Evolutionary conservation across 202 grass and related monocot genomes (phyloP), one percentile per base, ranked within the genome.

Genomic region (Hordeum pubiflorum): DNA sequence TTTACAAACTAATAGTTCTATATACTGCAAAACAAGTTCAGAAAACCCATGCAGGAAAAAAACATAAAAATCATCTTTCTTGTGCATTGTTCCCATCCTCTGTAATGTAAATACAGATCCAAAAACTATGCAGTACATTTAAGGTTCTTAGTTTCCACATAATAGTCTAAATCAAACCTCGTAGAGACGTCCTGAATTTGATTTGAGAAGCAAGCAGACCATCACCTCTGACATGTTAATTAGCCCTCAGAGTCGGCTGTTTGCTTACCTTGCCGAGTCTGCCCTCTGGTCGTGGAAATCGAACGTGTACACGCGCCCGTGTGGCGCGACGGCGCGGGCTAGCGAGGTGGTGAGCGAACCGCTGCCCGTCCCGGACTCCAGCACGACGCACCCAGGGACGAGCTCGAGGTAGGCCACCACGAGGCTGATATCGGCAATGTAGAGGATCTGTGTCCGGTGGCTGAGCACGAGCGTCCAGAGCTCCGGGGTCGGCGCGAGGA

Each of bases 391-490:
- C 0, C 94, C 94, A 0, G 94, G 86, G 2, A 94, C 63, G 52
- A 97, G 70, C 85, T 97, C 94, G 36, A 97, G 81, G 86, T 91
- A 94, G 33, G 92, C 84, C 8, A 97, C 81, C n/a, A 97, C 84
- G 40, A 97, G 84, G 72, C 94, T 94, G 63, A 97, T 97, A 73
- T 97, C 94, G 6, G 91, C 84, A 12, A 97, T 63, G 66, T 97
- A 94, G 33, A 97, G 81, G 84, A 97, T 97, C 79, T 97, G 95
- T 0, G 95, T 97, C 3, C 92, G 76, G 83, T 97, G 95, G 81
- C 95, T 97, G 52, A 97, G 86, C 7, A 94, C 95, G 0, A 98
- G 90, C 7, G 95, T 95, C 95, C 90, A 98, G 27, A 98, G 89
- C 85, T 93, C 86, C 14, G 95, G 92, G 17, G 92, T 94, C 1